Percentiles rank a stretch among this genome's conserved stretches.
Evolutionary conservation across 768 basidiomycete genomes (phyloP).

Genomic region (Termitomyces sp.): DNA sequence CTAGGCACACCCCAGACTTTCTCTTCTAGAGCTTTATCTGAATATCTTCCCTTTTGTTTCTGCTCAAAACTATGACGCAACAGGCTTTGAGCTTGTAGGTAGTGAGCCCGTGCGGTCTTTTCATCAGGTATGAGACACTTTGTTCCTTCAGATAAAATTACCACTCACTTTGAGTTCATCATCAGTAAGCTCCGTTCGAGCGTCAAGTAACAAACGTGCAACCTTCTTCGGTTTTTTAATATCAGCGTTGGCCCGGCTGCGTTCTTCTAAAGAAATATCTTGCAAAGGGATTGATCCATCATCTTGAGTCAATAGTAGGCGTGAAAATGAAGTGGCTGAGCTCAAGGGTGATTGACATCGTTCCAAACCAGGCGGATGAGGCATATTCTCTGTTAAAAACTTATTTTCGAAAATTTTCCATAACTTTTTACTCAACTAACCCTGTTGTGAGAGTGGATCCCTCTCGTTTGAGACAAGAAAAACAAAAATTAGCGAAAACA

Average conservation of each 20-base stretch:
- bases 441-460: not conserved
- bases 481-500: not conserved
- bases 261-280: slow-evolving; percentile 23
- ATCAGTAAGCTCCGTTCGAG: slow-evolving; percentile 75
- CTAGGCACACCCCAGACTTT: slow-evolving; percentile 64
- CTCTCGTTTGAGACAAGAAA: not conserved
- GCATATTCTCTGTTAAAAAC: not conserved
- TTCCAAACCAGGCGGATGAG: not conserved
- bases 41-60: slow-evolving; percentile 54
- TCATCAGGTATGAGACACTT: not conserved
- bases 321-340: slow-evolving; percentile 33
- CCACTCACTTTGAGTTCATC: slow-evolving; percentile 65
- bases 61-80: slow-evolving; percentile 43
- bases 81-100: slow-evolving; percentile 54
- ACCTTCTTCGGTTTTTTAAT: slow-evolving; percentile 37
- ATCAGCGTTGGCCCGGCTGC: slow-evolving; percentile 11
- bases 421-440: not conserved
- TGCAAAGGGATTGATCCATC: slow-evolving; percentile 18
- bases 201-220: slow-evolving; percentile 59
- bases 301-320: slow-evolving; percentile 36
- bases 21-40: slow-evolving; percentile 47
- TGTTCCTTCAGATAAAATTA: not conserved
- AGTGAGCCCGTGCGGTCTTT: slow-evolving; percentile 59
- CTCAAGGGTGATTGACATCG: slow-evolving; percentile 10
- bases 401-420: not conserved